These are phyloP conservation scores for Mycena rosella DNA, from an alignment of 768 basidiomycete species.

Conservation along the genomic window DNA sequence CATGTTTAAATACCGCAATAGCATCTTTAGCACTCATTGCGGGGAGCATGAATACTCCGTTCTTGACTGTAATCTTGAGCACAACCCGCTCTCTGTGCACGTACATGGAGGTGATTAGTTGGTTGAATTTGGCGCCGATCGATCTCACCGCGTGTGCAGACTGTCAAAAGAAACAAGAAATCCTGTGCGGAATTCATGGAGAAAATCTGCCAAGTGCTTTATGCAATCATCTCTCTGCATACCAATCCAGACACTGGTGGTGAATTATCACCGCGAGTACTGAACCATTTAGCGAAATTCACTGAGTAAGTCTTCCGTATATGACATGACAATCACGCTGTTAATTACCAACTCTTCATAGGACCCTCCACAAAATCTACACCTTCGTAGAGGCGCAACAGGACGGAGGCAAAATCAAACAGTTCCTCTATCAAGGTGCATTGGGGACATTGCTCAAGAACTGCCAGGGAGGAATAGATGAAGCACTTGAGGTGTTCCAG, in stretches of 20 bases:
- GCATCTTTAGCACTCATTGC: neutral
- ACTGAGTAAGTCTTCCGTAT: neutral
- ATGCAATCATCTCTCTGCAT: neutral
- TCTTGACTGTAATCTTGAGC: neutral
- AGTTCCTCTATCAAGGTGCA: neutral
- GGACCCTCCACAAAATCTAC: constrained; percentile 2
- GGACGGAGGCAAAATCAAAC: neutral
- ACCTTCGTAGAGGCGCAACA: neutral
- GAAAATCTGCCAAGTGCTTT: neutral
- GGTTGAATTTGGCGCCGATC: neutral
- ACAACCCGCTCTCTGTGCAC: neutral
- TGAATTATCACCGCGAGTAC: neutral
- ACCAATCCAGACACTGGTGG: constrained; percentile 1
- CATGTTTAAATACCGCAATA: neutral
- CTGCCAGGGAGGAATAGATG: neutral
- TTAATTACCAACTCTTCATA: neutral
- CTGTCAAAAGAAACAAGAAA: constrained; percentile 3
- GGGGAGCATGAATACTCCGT: neutral
- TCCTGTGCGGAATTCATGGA: neutral
- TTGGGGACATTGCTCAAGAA: neutral
- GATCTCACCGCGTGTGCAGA: neutral
- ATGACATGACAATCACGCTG: too few relatives aligned
- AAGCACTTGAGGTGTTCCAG: constrained; percentile 6
- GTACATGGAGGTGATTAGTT: neutral
- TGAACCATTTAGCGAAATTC: neutral